Evolutionary conservation across 495 filamentous ascomycete species (phyloP).

Genomic region (Chaetomium tenue): DNA sequence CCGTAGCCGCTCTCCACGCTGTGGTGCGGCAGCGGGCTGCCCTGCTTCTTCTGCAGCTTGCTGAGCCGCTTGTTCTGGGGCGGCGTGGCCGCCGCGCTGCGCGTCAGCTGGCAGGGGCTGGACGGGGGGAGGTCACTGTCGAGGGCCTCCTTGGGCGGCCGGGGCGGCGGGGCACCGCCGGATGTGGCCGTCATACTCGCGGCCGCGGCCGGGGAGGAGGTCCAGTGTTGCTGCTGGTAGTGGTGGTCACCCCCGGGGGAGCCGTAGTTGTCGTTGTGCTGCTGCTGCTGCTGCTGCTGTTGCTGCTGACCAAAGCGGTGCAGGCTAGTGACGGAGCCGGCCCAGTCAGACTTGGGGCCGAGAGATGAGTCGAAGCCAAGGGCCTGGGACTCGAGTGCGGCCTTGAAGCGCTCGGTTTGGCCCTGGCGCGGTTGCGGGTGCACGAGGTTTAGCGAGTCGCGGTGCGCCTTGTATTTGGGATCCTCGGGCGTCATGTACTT

Average conservation of each 20-base stretch:
- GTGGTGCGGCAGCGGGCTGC: constrained; percentile 45
- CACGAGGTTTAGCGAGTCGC: constrained; percentile 81
- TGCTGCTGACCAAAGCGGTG: constrained; percentile 35
- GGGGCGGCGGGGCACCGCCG: constrained; percentile 43
- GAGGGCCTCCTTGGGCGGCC: constrained; percentile 54
- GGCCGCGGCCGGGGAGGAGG: constrained; percentile 36
- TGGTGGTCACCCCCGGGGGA: constrained; percentile 30
- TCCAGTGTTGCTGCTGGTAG: constrained; percentile 38
- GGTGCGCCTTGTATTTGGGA: constrained; percentile 87
- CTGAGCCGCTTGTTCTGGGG: constrained; percentile 41
- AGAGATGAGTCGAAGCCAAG: constrained; percentile 63
- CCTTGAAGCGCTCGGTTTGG: constrained; percentile 77
- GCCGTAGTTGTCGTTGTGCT: constrained; percentile 48
- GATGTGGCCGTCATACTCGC: constrained; percentile 27
- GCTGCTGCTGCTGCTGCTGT: constrained; percentile 18
- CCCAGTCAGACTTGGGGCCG: constrained; percentile 73
- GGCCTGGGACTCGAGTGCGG: constrained; percentile 75
- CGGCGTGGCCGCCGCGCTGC: constrained; percentile 28
- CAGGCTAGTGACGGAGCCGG: constrained; percentile 57
- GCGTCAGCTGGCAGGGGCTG: constrained; percentile 23
- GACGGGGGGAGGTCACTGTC: constrained; percentile 25
- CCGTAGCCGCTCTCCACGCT: constrained; percentile 52
- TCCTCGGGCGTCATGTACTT: constrained; percentile 76
- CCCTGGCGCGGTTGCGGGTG: constrained; percentile 88
- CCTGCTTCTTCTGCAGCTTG: constrained; percentile 42